Conservation (phyloP, 768 basidiomycete species). For the Mycena sanguinolenta region DNA sequence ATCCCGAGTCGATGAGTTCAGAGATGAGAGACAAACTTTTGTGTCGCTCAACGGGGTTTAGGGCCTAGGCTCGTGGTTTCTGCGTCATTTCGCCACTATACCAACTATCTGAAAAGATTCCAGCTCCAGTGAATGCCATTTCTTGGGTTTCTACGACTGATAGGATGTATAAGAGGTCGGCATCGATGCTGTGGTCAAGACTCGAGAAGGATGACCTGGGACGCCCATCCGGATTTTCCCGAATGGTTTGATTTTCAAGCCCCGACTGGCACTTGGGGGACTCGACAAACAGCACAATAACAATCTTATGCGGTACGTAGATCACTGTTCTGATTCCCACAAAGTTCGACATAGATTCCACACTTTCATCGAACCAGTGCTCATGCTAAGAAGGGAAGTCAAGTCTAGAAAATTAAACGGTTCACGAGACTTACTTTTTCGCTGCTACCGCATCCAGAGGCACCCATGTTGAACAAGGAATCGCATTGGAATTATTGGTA, state of each 20-base stretch:
- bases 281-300: too few relatives aligned
- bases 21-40: slow-evolving; percentile 79
- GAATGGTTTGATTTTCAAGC: background rate
- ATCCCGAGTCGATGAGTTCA: slow-evolving; percentile 86
- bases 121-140: too few relatives aligned
- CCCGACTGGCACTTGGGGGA: too few relatives aligned
- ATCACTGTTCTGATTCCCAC: slow-evolving; percentile 54
- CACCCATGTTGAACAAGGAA: slow-evolving; percentile 62
- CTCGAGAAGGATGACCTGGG: too few relatives aligned
- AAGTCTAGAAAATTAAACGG: background rate
- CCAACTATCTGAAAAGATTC: too few relatives aligned
- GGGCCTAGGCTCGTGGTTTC: slow-evolving; percentile 82
- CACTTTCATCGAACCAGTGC: slow-evolving; percentile 81
- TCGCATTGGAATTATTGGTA: slow-evolving; percentile 35
- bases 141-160: too few relatives aligned
- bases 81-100: slow-evolving; percentile 62
- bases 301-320: too few relatives aligned
- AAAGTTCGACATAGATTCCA: slow-evolving; percentile 70
- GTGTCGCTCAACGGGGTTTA: too few relatives aligned
- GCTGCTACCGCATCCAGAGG: slow-evolving; percentile 65
- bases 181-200: slow-evolving; percentile 69
- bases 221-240: slow-evolving; percentile 50
- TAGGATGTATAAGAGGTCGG: too few relatives aligned
- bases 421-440: slow-evolving; percentile 67
- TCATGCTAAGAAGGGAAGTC: slow-evolving; percentile 62